Evolutionary conservation across 2,329 filamentous ascomycete genomes (phyloP).

Genomic region (Zasmidium angulare): DNA sequence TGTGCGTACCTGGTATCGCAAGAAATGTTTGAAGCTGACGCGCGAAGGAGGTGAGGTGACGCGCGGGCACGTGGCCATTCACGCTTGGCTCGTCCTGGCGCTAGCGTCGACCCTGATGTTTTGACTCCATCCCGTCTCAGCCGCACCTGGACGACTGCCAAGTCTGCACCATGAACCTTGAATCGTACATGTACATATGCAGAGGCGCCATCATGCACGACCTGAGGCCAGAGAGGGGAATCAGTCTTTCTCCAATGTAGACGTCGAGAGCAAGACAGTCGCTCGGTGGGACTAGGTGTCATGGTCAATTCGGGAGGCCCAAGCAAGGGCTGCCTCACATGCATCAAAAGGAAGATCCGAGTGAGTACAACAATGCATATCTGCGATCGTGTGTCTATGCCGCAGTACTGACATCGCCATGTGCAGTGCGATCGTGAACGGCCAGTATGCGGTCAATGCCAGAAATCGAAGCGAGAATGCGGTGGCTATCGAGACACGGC

Average conservation of each 20-base stretch:
- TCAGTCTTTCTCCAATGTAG: no score
- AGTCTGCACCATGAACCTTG: no score
- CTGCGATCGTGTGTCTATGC: background rate
- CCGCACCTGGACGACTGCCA: no score
- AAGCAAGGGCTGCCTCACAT: background rate
- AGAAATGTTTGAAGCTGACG: background rate
- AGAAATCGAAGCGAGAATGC: background rate
- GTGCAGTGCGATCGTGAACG: background rate
- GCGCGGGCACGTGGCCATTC: background rate
- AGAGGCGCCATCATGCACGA: no score
- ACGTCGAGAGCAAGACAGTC: no score
- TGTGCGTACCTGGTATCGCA: background rate
- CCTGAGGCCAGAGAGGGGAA: no score
- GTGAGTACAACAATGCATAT: background rate
- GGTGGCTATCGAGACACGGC: background rate
- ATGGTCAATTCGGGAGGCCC: background rate
- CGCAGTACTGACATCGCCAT: background rate
- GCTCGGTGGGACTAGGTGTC: no score
- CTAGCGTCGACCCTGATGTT: background rate
- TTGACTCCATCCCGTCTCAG: background rate
- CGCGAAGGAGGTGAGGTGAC: background rate
- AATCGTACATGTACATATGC: no score
- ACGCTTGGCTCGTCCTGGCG: background rate
- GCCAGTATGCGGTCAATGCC: background rate
- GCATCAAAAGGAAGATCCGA: background rate